These are phyloP conservation scores for Apostasia ramifera DNA, from an alignment of 106 monocot genomes.

Conservation along the genomic window DNA sequence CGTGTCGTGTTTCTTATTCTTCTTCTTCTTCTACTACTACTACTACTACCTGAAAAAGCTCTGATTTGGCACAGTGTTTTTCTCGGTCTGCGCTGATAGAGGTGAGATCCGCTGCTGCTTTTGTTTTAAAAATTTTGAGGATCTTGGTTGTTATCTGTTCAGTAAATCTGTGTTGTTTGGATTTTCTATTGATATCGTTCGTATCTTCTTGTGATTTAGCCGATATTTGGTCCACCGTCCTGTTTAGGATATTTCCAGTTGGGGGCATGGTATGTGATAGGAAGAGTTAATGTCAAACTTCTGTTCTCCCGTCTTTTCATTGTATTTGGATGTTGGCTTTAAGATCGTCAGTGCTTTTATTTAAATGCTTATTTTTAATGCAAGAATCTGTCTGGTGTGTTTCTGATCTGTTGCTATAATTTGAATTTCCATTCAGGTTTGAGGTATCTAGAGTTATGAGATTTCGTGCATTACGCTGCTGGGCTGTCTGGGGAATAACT, in stretches of 20 bases:
- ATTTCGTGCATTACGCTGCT: conserved; percentile 1
- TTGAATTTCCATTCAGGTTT: background rate
- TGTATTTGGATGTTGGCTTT: background rate
- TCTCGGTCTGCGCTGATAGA: background rate
- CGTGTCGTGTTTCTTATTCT: no score
- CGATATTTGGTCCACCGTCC: no score
- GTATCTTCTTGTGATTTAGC: no score
- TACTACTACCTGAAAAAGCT: background rate
- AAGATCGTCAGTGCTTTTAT: no score
- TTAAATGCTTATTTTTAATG: background rate
- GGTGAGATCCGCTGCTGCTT: background rate
- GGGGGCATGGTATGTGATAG: no score
- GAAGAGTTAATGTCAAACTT: no score
- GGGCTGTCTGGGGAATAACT: background rate
- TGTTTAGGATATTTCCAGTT: no score
- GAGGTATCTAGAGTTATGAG: background rate
- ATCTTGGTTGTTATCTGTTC: no score
- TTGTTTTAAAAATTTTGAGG: no score
- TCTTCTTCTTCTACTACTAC: background rate
- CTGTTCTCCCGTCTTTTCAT: background rate
- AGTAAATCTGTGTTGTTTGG: no score
- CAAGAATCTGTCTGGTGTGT: background rate
- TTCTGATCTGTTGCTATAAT: background rate
- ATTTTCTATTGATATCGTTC: no score
- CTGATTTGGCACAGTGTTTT: background rate